Evolutionary conservation across 2,329 filamentous ascomycete species (phyloP), one percentile per base, ranked within the genome.

Genomic region (Calonectria crousiana): DNA sequence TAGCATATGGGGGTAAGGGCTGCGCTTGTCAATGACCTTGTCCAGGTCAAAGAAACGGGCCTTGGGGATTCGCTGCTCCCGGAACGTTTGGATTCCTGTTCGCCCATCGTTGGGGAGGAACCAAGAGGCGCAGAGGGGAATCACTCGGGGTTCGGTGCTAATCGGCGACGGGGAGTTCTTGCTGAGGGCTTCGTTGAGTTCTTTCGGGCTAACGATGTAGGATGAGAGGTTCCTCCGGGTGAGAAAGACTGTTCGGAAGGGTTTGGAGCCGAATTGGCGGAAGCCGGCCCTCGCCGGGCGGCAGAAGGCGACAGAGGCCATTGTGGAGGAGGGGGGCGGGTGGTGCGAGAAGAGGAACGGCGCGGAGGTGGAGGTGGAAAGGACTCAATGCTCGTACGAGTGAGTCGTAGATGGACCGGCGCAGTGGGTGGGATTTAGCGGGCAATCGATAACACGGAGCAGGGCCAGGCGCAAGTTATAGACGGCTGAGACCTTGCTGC

Each of bases 41-140:
- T 99, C 97, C 69, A 99, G 90, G 84, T 99, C 96, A 84, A 99
- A 99, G 90, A 98, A 99, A 38, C 95, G 94, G 1, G 97, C 94
- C 81, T 93, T 93, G 28, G 96, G 96, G 76, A 99, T 97, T 80
- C 95, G 95, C 82, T 93, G 91, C 83, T 95, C 91, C 78, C 92
- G 91, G 88, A 96, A 99, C 53, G 93, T 92, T 77, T 97, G 90
- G 79, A 94, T 92, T 69, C 97, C 97, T 65, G 91, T 94, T 75
- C 95, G 93, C 69, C 91, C 91, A 79, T 98, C 96, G 84, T 98
- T 98, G 76, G 97, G 97, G 76, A 99, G 91, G 83, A 98, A 99
- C 97, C 97, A 99, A 30, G 95, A 91, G 60, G 96, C 97, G 85
- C 96, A 98, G 52, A 99, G 90, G 3, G 97, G 95, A 69, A 99